Conservation (phyloP, 2,329 filamentous ascomycete genomes). For the Periconia macrospinosa region DNA sequence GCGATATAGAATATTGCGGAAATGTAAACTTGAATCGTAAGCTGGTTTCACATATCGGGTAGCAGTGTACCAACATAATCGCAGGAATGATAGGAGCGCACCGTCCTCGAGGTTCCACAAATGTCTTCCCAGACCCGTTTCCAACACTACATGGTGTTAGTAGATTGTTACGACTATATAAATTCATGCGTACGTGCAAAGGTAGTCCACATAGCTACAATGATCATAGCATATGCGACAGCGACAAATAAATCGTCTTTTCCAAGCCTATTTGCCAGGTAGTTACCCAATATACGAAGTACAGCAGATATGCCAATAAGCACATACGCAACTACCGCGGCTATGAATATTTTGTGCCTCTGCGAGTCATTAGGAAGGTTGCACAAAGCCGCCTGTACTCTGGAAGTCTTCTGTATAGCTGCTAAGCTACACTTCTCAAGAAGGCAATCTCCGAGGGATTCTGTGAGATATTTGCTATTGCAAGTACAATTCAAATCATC, state of each 20-base stretch:
- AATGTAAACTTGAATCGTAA: constrained; percentile 15
- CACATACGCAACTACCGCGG: constrained; percentile 14
- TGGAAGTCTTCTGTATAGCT: constrained; percentile 18
- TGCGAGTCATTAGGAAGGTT: constrained; percentile 18
- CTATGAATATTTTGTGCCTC: constrained; percentile 8
- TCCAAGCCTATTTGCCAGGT: constrained; percentile 16
- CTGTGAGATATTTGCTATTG: constrained; percentile 8
- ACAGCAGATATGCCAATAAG: constrained; percentile 16
- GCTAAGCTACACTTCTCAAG: constrained; percentile 26
- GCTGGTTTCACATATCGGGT: background rate
- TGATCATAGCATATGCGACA: constrained; percentile 14
- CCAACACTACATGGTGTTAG: constrained; percentile 14
- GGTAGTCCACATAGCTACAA: constrained; percentile 18
- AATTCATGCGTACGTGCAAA: constrained; percentile 13
- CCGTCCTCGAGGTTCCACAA: constrained; percentile 18
- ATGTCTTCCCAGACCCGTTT: constrained; percentile 26
- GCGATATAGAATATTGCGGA: constrained; percentile 21
- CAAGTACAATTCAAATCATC: constrained; percentile 20
- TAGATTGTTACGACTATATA: background rate
- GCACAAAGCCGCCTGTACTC: constrained; percentile 25
- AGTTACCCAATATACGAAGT: constrained; percentile 16
- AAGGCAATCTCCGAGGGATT: constrained; percentile 14
- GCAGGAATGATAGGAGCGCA: constrained; percentile 9
- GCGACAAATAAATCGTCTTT: constrained; percentile 24
- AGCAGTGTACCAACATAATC: constrained; percentile 3